These are phyloP conservation scores for Beta vulgaris DNA, from an alignment of 148 eudicot species.

Conservation along the genomic window DNA sequence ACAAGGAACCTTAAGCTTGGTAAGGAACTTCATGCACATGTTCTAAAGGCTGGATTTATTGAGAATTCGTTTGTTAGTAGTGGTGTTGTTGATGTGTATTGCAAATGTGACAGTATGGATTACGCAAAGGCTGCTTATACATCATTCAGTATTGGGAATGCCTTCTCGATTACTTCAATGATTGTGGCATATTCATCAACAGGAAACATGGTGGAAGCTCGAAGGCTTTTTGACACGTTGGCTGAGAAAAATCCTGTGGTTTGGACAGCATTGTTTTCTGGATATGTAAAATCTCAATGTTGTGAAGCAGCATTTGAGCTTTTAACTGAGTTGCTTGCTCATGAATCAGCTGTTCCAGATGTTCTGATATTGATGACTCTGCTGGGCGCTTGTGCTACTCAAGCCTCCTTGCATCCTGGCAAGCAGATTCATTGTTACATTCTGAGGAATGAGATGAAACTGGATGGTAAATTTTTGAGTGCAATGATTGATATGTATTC, in stretches of 20 bases:
- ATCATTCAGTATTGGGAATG: slow-evolving; percentile 37
- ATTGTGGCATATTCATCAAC: slow-evolving; percentile 69
- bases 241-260: slow-evolving; percentile 56
- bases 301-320: slow-evolving; percentile 61
- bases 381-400: slow-evolving; percentile 66
- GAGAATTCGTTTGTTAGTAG: slow-evolving; percentile 59
- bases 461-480: slow-evolving; percentile 53
- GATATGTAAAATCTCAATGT: slow-evolving; percentile 61
- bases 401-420: slow-evolving; percentile 61
- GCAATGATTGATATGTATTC: slow-evolving; percentile 81
- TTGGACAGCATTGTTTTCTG: slow-evolving; percentile 80
- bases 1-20: slow-evolving; percentile 54
- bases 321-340: slow-evolving; percentile 36
- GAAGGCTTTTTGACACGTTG: slow-evolving; percentile 61
- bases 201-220: slow-evolving; percentile 72
- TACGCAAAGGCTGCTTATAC: slow-evolving; percentile 56
- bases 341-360: slow-evolving; percentile 42
- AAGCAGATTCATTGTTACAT: slow-evolving; percentile 71
- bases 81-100: slow-evolving; percentile 74
- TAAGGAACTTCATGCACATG: slow-evolving; percentile 77
- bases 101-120: slow-evolving; percentile 68
- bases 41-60: slow-evolving; percentile 43
- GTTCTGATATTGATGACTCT: slow-evolving; percentile 46
- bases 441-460: slow-evolving; percentile 38
- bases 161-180: slow-evolving; percentile 62